phyloP scores from a whole-genome alignment of 768 basidiomycete species.

The Serendipita sp. region DNA sequence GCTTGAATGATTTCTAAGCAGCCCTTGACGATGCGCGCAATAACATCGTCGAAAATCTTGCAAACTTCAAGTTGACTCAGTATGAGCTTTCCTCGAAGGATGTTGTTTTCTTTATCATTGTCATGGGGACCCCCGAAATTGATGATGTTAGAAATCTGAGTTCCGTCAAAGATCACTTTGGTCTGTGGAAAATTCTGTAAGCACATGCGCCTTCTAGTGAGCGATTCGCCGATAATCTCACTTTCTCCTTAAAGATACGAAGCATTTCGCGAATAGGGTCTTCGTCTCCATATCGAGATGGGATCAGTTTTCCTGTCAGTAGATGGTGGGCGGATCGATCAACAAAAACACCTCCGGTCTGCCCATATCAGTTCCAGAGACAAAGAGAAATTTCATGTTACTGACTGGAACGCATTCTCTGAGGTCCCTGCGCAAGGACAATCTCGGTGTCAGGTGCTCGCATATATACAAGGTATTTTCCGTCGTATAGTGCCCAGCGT shows the following conservation, averaged over 20 bases:
- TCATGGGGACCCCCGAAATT: not conserved
- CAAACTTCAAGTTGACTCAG: not conserved
- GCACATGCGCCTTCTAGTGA: too few species aligned
- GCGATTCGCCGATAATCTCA: not conserved
- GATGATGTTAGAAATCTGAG: not conserved
- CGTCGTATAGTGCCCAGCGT: too few species aligned
- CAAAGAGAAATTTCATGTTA: too few species aligned
- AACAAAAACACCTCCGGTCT: not conserved
- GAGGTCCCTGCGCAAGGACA: too few species aligned
- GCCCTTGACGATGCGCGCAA: not conserved
- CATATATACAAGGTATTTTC: too few species aligned
- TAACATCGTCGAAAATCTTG: not conserved
- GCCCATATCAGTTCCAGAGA: not conserved
- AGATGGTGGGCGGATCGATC: not conserved
- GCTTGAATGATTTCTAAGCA: not conserved
- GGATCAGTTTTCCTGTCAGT: slow-evolving; percentile 24
- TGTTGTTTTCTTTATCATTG: not conserved
- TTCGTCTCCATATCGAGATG: slow-evolving; percentile 24
- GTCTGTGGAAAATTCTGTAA: not conserved
- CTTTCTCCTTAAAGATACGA: slow-evolving; percentile 28
- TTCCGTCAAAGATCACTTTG: not conserved
- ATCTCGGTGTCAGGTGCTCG: too few species aligned
- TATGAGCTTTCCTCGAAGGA: not conserved
- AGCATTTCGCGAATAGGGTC: slow-evolving; percentile 30
- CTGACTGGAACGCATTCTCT: too few species aligned